phyloP scores from a whole-genome alignment of 176 grass and related monocot species.

The Miscanthus lutarioriparius region DNA sequence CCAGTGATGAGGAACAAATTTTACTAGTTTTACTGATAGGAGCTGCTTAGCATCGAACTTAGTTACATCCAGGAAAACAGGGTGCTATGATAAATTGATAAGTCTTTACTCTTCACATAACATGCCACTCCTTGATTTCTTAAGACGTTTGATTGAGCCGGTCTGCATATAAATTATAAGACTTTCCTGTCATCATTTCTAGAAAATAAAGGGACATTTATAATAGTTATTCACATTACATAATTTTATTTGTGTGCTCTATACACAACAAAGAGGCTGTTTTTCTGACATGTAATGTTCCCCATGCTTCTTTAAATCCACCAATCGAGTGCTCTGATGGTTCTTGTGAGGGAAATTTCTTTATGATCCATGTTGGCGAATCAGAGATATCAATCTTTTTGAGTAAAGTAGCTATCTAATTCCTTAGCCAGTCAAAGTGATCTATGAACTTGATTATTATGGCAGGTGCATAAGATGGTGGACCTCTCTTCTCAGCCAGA shows the following conservation, averaged over 20 bases:
- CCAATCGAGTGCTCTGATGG: not conserved
- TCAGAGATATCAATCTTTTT: not conserved
- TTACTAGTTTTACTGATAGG: not conserved
- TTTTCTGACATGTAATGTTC: not conserved
- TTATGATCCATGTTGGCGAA: not conserved
- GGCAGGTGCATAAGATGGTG: slow-evolving; percentile 88
- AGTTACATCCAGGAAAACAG: not conserved
- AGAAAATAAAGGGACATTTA: not conserved
- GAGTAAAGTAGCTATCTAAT: not conserved
- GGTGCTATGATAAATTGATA: not conserved
- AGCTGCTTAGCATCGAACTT: not conserved
- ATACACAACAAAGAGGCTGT: not conserved
- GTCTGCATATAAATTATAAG: not conserved
- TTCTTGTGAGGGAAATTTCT: not conserved
- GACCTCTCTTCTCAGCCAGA: slow-evolving; percentile 67
- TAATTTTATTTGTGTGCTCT: not conserved
- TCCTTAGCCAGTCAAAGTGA: not conserved
- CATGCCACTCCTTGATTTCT: slow-evolving; percentile 6
- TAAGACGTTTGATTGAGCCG: slow-evolving; percentile 1
- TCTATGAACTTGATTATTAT: slow-evolving; percentile 5
- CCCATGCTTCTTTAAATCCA: not conserved
- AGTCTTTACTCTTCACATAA: not conserved
- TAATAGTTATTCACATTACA: not conserved
- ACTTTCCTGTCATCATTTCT: not conserved
- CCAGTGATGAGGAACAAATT: not conserved